Evolutionary conservation across 1,284 basidiomycete species (phyloP), one percentile per base, ranked within the genome.

Genomic region (Stygiomarasmius scandens): DNA sequence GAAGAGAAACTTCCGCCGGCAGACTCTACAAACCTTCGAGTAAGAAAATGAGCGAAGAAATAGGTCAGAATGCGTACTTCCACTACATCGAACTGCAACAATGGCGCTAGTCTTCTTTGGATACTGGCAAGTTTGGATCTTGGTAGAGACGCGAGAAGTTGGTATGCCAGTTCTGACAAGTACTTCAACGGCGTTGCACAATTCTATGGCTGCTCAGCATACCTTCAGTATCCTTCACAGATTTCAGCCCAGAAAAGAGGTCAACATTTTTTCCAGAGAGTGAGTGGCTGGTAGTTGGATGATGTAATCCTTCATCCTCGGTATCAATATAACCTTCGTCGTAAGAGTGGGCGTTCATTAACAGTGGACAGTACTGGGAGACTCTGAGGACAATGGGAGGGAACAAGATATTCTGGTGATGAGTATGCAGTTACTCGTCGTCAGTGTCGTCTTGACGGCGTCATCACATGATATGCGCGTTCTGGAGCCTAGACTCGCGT

Each of bases 61-160:
- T 9, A 16, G 0, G 9, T 10, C n/a, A n/a, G n/a, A n/a, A n/a
- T n/a, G 32, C 89, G 69, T 65, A 93, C 92, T 20, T 86, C 89
- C 38, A 93, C 79, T 54, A 93, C 82, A 70, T 94, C 92, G 59
- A 92, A 84, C 67, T 92, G 88, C 49, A 93, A 73, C 59, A 89
- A 77, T 16, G 86, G 84, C 3, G 81, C 79, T 50, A 94, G 82
- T 58, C 81, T 78, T 24, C 82, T 76, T 65, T 91, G 89, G 38
- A 93, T 76, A 3, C 77, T 78, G 10, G 86, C 87, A 36, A 92
- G 74, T 52, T 83, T 82, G 24, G 86, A 81, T 59, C 87, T 77
- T 5, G 89, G 84, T n/a, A 92, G 74, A 19, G 84, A 84, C 11
- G 80, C 77, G 25, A 92, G 71, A 9, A 92, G 72, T 36, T 76